Evolutionary conservation across 106 monocot species (phyloP), one percentile per base, ranked within the genome.

Genomic region (Allium fistulosum): DNA sequence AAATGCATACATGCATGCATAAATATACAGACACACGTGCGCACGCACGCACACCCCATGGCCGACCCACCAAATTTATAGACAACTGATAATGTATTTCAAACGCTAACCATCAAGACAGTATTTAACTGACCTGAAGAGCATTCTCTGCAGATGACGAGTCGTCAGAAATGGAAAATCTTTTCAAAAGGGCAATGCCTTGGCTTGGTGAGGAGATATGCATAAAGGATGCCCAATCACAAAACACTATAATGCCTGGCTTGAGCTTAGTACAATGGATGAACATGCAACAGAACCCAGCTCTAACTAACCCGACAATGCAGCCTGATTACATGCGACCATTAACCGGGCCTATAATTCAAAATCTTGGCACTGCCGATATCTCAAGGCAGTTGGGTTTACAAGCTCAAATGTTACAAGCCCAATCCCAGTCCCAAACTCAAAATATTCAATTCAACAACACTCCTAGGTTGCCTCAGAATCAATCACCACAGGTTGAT

Each of bases 161-260:
- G 57, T 81, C 86, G 49, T 71, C 84, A 46, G 94, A 90, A 52
- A 90, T 90, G 85, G 94, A 94, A 62, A 87, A 72, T 75, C 82
- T 94, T 51, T 83, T 90, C 16, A 94, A 90, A 70, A 85, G 85
- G 51, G 78, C 84, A 63, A 82, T 82, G 84, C 94, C 94, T 11
- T 94, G 94, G 94, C 74, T 94, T 16, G 83, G 94, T 18, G 87
- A 94, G 69, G 90, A 94, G 64, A 82, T 90, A 49, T 86, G 80
- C 88, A 85, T 89, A 53, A 89, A 87, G 71, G 89, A 94, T 63
- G 66, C 85, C 18, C 87, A 87, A 47, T 83, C 82, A 13, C 87
- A 84, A 51, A 90, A 72, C 70, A 77, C 85, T 18, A 70, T 81
- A 49, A 84, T 90, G 81, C 94, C 90, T 63, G 90, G 90, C 18